phyloP scores from a whole-genome alignment of 192 early-diverging fungal species.

The Piromyces finnis region DNA sequence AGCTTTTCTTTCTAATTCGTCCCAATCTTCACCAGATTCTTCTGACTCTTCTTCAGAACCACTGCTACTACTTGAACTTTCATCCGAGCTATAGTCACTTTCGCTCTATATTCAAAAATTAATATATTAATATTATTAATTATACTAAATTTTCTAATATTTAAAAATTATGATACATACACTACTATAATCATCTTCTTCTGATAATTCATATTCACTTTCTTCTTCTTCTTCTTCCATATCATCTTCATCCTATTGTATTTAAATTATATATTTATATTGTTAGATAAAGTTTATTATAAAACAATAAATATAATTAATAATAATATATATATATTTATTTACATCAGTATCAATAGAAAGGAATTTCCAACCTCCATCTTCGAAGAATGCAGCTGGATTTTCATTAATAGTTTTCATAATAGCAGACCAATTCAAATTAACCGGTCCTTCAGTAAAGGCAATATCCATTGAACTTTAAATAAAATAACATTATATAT shows the following conservation, averaged over 20 bases:
- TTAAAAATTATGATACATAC: neutral
- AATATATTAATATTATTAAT: too few relatives aligned
- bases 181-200: neutral
- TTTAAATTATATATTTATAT: too few relatives aligned
- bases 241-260: constrained; percentile 1
- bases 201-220: constrained; percentile 18
- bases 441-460: constrained; percentile 84
- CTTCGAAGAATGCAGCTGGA: constrained; percentile 73
- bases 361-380: constrained; percentile 89
- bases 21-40: constrained; percentile 29
- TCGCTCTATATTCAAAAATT: constrained; percentile 8
- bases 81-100: constrained; percentile 8
- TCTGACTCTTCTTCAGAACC: constrained; percentile 16
- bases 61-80: constrained; percentile 6
- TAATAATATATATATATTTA: neutral
- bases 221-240: constrained; percentile 10
- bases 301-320: too few relatives aligned
- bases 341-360: constrained; percentile 37
- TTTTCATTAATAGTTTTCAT: constrained; percentile 96
- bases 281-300: too few relatives aligned
- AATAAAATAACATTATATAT: too few relatives aligned
- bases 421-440: constrained; percentile 86
- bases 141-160: too few relatives aligned
- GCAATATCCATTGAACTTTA: constrained; percentile 74
- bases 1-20: constrained; percentile 31